Evolutionary conservation across 2,329 filamentous ascomycete genomes (phyloP), one percentile per base, ranked within the genome.

Genomic region (Alternaria viburni): DNA sequence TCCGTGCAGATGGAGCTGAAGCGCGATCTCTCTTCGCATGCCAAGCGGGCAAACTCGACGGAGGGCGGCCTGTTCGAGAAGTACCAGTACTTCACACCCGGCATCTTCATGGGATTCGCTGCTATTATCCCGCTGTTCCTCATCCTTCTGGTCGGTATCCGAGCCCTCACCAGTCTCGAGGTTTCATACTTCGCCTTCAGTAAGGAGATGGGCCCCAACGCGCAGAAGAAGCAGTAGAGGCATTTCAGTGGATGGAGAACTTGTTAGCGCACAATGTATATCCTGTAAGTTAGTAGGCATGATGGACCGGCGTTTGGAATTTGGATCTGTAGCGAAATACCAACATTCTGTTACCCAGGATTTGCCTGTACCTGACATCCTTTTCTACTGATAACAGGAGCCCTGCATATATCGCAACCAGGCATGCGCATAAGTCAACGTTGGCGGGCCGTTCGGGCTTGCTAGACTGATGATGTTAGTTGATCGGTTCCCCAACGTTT

Each of bases 111-210:
- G 91, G 91, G 88, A 26, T 82, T 97, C 19, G 77, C 94, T 41
- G 89, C 89, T 21, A 83, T 87, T 4, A 79, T 96, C 17, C 79
- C 97, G 43, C 85, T 97, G 52, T 81, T 97, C 64, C 83, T 88
- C 26, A 94, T 98, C 69, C 83, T 97, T 6, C 90, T 90, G 69
- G 90, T 94, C 60, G 96, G 91, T 13, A 82, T 98, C 59, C 88
- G 81, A 63, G 93, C 92, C 13, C 85, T 98, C 12, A 84, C 87
- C 7, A 95, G 93, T 70, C 85, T 99, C 17, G 86, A 97, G 79
- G 93, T 98, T 28, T 92, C 93, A 1, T 98, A 98, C 79, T 93
- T 92, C 67, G 93, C 96, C 2, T 99, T 98, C 78, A 95, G 96
- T 78, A 97, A 97, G 85, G 95, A 97, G 72, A 97, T 93, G 85